Base-by-base conservation (phyloP, 768 basidiomycete species). In the Trametes coccinea region DNA sequence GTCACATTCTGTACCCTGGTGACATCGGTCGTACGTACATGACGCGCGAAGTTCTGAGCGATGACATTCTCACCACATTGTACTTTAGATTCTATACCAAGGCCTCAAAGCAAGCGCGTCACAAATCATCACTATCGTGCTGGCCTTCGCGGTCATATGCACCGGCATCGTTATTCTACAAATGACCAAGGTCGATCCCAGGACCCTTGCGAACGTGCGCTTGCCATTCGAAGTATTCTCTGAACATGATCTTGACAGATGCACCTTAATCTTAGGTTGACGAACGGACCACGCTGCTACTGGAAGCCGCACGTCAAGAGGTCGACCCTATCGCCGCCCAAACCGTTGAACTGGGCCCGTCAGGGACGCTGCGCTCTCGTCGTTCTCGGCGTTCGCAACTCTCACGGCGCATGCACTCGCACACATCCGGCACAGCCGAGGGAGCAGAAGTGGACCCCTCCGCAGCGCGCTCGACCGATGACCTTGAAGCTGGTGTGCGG, bases 161-260 rank as follows among this genome's bases (percentile, higher is more conserved):
- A 77, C 92, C 13, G 95, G 95, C 9, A 96, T 97, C 71, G 87
- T 89, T 40, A 88, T 98, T 63, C 84, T 98, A 5, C 95, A 98
- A 74, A 90, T 95, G 87, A 90, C 88, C 71, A 92, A 92, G 74
- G 86, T 97, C 64, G 95, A 98, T 71, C 95, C 95, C 4, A 78
- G 79, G 29, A 76, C 83, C 49, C 82, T 96, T 65, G 76, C 76
- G 53, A 85, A 69, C 59, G 70, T 70, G 56, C 45, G 68, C 45
- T 10, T 33, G 5, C 8, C 29, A 22, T 53, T 33, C 22, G 8
- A 30, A 27, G 6, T 13, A 9, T 22, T 31, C n/a, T 7, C 16
- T 14, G 22, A 9, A 14, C 14, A 45, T 30, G 9, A 6, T 4
- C 14, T 39, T 27, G 40, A 59, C 29, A 49, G 43, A 3, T 13